These are phyloP conservation scores for Discostella stelligera DNA, from an alignment of 352 stramenopile genomes.

Conservation along the genomic window DNA sequence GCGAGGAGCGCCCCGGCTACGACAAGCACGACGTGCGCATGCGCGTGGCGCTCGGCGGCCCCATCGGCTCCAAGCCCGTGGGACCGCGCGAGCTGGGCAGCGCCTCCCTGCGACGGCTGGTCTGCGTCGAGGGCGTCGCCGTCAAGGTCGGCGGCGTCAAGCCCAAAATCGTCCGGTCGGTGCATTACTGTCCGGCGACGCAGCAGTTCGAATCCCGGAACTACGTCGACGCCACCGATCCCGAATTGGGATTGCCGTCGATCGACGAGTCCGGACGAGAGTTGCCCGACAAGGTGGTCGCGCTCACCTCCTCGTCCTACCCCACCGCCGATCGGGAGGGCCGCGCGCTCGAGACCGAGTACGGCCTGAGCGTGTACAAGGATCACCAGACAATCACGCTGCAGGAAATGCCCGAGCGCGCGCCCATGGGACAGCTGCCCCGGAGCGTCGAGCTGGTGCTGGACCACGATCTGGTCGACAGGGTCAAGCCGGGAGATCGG, in stretches of 20 bases:
- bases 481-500: constrained; percentile 97
- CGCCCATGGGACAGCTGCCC: constrained; percentile 95
- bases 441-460: constrained; percentile 96
- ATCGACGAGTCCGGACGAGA: constrained; percentile 71
- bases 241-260: constrained; percentile 83
- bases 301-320: constrained; percentile 89
- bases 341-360: constrained; percentile 97
- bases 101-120: constrained; percentile 89
- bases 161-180: constrained; percentile 95
- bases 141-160: constrained; percentile 89
- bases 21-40: constrained; percentile 63
- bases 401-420: constrained; percentile 95
- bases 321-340: constrained; percentile 95
- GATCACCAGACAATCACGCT: constrained; percentile 95
- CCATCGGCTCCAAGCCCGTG: constrained; percentile 90
- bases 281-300: constrained; percentile 74
- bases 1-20: constrained; percentile 67
- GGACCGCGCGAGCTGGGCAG: constrained; percentile 91
- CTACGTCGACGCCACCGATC: constrained; percentile 96
- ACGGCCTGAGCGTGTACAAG: constrained; percentile 96
- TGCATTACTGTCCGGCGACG: constrained; percentile 98
- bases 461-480: constrained; percentile 98
- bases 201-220: constrained; percentile 89
- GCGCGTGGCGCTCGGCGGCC: constrained; percentile 82
- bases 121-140: constrained; percentile 98